Conservation (phyloP, 108 stramenopile species). For the Craspedostauros australis region DNA sequence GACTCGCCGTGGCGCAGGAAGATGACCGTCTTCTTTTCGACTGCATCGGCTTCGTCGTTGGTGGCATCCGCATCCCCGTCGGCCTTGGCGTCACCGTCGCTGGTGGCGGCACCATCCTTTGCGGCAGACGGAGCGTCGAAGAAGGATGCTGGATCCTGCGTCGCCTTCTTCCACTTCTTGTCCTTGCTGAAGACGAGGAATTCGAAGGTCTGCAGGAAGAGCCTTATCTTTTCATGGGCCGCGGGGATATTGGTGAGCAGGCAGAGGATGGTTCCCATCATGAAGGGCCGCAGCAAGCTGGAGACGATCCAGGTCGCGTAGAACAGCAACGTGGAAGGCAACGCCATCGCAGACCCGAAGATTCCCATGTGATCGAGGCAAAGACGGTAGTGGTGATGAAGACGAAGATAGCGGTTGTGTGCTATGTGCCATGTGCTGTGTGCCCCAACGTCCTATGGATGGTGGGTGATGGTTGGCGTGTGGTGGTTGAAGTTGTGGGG, state of each 20-base stretch:
- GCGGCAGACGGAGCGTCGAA: no score
- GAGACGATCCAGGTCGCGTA: constrained; percentile 41
- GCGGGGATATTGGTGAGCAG: constrained; percentile 46
- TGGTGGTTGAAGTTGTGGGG: no score
- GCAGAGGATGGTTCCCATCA: constrained; percentile 49
- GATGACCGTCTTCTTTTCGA: constrained; percentile 66
- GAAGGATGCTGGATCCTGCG: constrained; percentile 43
- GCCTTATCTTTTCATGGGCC: constrained; percentile 48
- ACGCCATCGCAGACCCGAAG: not conserved
- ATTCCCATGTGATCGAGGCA: no score
- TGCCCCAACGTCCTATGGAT: no score
- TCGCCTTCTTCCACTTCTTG: constrained; percentile 63
- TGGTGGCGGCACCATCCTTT: constrained; percentile 29
- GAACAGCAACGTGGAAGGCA: constrained; percentile 39
- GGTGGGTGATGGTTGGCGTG: no score
- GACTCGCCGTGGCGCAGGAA: constrained; percentile 77
- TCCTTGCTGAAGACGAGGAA: constrained; percentile 69
- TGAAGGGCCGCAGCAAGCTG: constrained; percentile 50
- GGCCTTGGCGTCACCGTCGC: no score
- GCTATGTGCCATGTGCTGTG: no score
- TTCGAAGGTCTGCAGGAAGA: constrained; percentile 41
- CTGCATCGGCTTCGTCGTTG: not conserved
- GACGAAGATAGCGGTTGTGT: no score
- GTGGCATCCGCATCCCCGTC: not conserved
- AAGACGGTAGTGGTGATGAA: no score